Percentiles rank a stretch among this genome's conserved stretches.
phyloP scores from a whole-genome alignment of 805 yeast genomes.

The Suhomyces emberorum region DNA sequence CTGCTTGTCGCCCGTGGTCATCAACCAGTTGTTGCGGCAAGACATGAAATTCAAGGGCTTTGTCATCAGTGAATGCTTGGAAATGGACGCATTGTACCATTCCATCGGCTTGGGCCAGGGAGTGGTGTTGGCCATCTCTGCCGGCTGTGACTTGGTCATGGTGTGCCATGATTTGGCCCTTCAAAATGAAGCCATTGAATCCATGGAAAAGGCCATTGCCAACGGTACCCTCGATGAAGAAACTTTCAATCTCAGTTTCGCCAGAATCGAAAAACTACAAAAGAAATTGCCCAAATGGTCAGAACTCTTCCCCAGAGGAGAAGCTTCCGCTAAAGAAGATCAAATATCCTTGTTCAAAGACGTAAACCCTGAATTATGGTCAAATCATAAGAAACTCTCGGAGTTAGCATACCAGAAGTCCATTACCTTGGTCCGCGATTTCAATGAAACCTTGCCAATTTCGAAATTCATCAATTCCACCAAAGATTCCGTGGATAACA shows the following conservation, averaged over 20 bases:
- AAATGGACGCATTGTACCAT: slow-evolving; percentile 59
- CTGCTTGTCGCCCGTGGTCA: slow-evolving; percentile 52
- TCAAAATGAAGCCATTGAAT: slow-evolving; percentile 54
- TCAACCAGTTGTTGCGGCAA: slow-evolving; percentile 48
- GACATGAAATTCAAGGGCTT: slow-evolving; percentile 55
- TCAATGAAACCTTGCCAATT: slow-evolving; percentile 48
- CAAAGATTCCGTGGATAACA: slow-evolving; percentile 19
- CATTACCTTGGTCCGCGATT: slow-evolving; percentile 54
- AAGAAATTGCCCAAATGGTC: slow-evolving; percentile 43
- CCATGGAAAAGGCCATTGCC: slow-evolving; percentile 34
- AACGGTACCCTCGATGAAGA: slow-evolving; percentile 45
- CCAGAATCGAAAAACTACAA: slow-evolving; percentile 44
- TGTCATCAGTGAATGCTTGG: slow-evolving; percentile 58
- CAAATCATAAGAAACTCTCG: slow-evolving; percentile 42
- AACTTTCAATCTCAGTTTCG: slow-evolving; percentile 35
- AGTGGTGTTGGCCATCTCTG: slow-evolving; percentile 56
- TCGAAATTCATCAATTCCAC: slow-evolving; percentile 31
- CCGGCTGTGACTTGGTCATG: slow-evolving; percentile 63
- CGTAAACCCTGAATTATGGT: slow-evolving; percentile 32
- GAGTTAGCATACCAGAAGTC: slow-evolving; percentile 47
- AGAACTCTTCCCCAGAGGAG: slow-evolving; percentile 34
- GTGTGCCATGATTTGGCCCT: slow-evolving; percentile 54
- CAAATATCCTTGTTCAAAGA: slow-evolving; percentile 23
- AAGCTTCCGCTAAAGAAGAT: slow-evolving; percentile 21
- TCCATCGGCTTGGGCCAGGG: slow-evolving; percentile 69